Percentiles rank a stretch among this genome's conserved stretches.
Conservation (phyloP, 2,329 filamentous ascomycete genomes). For the Pestalotiopsis sp. region DNA sequence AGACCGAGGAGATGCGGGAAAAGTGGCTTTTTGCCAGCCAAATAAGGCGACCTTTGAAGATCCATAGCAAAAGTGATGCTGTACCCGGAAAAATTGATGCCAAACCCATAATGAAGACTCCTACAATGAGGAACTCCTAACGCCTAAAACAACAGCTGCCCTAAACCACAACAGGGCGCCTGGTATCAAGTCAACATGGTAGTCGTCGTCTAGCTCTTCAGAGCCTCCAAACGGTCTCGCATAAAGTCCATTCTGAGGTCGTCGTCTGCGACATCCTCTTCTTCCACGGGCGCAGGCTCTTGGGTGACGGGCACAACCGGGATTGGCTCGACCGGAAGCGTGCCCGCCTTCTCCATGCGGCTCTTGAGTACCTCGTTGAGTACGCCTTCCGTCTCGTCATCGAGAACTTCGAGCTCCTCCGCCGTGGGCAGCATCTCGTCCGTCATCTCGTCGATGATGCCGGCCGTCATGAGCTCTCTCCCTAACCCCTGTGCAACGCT, state of each 20-base stretch:
- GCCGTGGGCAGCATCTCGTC: constrained; percentile 75
- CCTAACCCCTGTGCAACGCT: constrained; percentile 85
- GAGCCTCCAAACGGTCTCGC: constrained; percentile 84
- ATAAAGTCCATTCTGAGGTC: constrained; percentile 94
- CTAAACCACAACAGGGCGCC: background rate
- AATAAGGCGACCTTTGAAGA: background rate
- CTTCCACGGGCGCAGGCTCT: constrained; percentile 55
- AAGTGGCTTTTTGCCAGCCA: background rate
- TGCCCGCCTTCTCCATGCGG: constrained; percentile 67
- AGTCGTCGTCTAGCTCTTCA: constrained; percentile 68
- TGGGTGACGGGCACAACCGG: constrained; percentile 56
- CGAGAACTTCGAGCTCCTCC: constrained; percentile 65
- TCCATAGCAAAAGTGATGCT: background rate
- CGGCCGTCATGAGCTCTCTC: constrained; percentile 87
- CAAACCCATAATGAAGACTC: background rate
- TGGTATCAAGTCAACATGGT: background rate
- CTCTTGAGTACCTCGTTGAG: constrained; percentile 89
- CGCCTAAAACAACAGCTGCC: background rate
- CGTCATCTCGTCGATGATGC: constrained; percentile 97
- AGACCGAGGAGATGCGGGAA: background rate
- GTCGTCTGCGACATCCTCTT: constrained; percentile 80
- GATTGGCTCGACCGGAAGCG: constrained; percentile 28
- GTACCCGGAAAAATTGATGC: background rate
- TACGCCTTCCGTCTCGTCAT: constrained; percentile 79
- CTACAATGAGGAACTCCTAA: background rate